Conservation (phyloP, 2,329 filamentous ascomycete species). For the Calonectria ilicicola region DNA sequence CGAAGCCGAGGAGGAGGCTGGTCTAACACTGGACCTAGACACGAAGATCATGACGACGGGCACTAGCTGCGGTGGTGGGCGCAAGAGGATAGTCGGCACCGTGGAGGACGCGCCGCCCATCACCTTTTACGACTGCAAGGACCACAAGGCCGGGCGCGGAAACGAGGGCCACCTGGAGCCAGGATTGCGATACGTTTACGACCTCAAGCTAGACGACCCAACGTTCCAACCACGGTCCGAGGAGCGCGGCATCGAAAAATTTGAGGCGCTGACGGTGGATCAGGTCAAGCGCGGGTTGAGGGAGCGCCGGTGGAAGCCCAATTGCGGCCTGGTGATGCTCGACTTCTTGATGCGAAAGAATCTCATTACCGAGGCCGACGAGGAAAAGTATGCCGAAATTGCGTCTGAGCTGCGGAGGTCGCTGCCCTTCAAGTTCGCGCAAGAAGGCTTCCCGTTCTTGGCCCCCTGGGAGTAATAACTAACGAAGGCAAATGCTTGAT, state of each 20-base stretch:
- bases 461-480: conserved; percentile 8
- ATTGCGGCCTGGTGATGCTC: conserved; percentile 54
- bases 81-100: conserved; percentile 32
- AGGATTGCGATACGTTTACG: conserved; percentile 52
- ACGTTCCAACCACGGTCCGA: conserved; percentile 38
- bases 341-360: conserved; percentile 50
- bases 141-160: conserved; percentile 39
- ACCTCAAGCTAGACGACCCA: conserved; percentile 45
- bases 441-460: conserved; percentile 27
- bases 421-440: conserved; percentile 43
- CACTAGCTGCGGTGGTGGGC: neutral
- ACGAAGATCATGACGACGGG: conserved; percentile 31
- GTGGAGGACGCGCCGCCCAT: conserved; percentile 42
- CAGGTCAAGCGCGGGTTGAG: conserved; percentile 46
- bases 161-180: conserved; percentile 51
- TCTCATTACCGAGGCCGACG: conserved; percentile 39
- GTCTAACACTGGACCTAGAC: conserved; percentile 40
- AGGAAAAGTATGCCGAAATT: conserved; percentile 37
- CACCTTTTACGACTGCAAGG: conserved; percentile 51
- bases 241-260: conserved; percentile 44
- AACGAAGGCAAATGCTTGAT: neutral
- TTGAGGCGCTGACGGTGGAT: conserved; percentile 43
- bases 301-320: conserved; percentile 50
- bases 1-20: conserved; percentile 50
- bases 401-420: conserved; percentile 36